phyloP scores from a whole-genome alignment of 2,329 filamentous ascomycete genomes.

The Fusarium pseudocircinatum region DNA sequence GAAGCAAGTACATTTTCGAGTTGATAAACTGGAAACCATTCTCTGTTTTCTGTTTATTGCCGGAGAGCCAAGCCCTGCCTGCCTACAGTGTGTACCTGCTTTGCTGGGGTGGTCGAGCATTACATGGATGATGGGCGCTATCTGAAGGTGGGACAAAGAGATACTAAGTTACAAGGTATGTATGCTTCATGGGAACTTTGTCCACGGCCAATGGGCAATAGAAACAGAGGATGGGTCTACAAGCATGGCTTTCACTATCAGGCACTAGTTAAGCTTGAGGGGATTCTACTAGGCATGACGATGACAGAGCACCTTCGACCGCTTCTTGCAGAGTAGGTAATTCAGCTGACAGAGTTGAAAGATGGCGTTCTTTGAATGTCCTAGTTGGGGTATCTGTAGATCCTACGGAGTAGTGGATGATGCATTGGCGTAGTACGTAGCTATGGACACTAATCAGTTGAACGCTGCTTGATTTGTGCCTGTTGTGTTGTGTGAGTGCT shows the following conservation, averaged over 20 bases:
- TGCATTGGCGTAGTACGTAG: background rate
- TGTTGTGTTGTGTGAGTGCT: background rate
- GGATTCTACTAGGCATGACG: background rate
- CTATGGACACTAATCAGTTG: background rate
- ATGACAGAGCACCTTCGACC: constrained; percentile 6
- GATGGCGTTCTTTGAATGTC: constrained; percentile 13
- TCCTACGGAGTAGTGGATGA: background rate
- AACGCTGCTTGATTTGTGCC: background rate
- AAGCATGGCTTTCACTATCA: constrained; percentile 3
- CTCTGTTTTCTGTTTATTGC: constrained; percentile 18
- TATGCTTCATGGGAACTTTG: constrained; percentile 5
- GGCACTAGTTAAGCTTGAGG: background rate
- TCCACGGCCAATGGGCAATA: constrained; percentile 11
- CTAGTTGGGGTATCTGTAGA: background rate
- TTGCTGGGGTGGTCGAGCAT: constrained; percentile 14
- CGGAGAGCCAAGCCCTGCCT: constrained; percentile 25
- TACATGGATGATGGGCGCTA: constrained; percentile 13
- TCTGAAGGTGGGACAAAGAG: constrained; percentile 24
- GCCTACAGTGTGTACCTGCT: background rate
- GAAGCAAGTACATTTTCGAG: background rate
- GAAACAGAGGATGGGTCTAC: constrained; percentile 24
- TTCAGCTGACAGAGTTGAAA: constrained; percentile 14
- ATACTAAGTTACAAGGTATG: constrained; percentile 1
- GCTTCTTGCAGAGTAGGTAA: constrained; percentile 8
- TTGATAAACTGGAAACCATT: constrained; percentile 1